These are phyloP conservation scores for Dictyostelium capitatum DNA, from an alignment of 78 protist genomes.

Conservation along the genomic window DNA sequence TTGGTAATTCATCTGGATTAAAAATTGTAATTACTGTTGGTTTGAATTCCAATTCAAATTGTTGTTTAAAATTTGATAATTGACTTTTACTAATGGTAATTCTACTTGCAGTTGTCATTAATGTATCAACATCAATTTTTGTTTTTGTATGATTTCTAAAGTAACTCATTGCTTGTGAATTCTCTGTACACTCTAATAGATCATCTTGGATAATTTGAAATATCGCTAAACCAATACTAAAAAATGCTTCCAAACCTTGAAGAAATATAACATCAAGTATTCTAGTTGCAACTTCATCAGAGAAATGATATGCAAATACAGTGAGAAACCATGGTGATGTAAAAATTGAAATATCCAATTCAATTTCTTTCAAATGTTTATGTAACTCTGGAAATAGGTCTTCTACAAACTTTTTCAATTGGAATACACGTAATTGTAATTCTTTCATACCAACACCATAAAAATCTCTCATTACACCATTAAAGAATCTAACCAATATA, in stretches of 20 bases:
- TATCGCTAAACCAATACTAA: slow-evolving; percentile 61
- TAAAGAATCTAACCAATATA: slow-evolving; percentile 55
- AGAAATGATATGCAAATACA: slow-evolving; percentile 69
- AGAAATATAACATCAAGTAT: slow-evolving; percentile 53
- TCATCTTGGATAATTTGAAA: slow-evolving; percentile 62
- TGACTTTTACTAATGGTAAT: slow-evolving; percentile 34
- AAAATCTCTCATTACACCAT: slow-evolving; percentile 78
- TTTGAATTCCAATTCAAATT: slow-evolving; percentile 40
- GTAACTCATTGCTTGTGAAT: slow-evolving; percentile 53
- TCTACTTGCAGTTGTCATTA: slow-evolving; percentile 63
- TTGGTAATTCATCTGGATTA: slow-evolving; percentile 52
- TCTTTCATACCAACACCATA: slow-evolving; percentile 73
- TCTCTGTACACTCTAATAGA: slow-evolving; percentile 38
- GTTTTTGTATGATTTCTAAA: slow-evolving; percentile 58
- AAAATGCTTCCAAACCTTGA: slow-evolving; percentile 70
- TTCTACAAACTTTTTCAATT: slow-evolving; percentile 54
- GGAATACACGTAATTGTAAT: slow-evolving; percentile 54
- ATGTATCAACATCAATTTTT: slow-evolving; percentile 22
- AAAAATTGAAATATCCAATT: slow-evolving; percentile 55
- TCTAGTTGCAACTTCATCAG: slow-evolving; percentile 60
- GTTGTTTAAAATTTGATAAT: slow-evolving; percentile 20
- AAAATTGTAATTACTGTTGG: slow-evolving; percentile 39
- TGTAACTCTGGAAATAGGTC: slow-evolving; percentile 70
- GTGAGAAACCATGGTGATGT: slow-evolving; percentile 82
- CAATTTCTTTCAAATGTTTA: slow-evolving; percentile 35